Base-by-base conservation (phyloP, 805 yeast species). In the Myxozyma nipponensis region DNA sequence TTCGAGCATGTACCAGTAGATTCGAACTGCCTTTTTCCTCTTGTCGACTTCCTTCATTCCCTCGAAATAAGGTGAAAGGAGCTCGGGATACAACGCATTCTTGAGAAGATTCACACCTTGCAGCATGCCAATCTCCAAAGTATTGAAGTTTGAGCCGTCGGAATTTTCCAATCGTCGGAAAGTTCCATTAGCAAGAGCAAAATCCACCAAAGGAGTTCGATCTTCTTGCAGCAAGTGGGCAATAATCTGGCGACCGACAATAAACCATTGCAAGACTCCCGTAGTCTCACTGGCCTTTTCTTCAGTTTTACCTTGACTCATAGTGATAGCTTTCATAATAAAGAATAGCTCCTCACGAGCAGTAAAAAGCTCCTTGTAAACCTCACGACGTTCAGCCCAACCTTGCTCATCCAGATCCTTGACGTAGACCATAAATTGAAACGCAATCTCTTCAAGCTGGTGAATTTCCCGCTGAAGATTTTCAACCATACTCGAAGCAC, bases 1-100 rank as follows among this genome's bases (percentile, higher is more conserved):
- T 47, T 78, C 79, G 46, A 84, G 77, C 82, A 85, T 78, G n/a
- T 79, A 77, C 98, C 98, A 90, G 9, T 69, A 63, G 1, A 82
- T 66, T 4, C 68, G 66, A 5, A 83, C 64, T 53, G 78, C 66
- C n/a, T 62, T 58, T 7, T 49, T 59, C 18, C 47, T 58, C 15
- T 57, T 60, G 32, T 47, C 53, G 22, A 44, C 55, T 24, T 47
- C 32, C 69, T 70, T 13, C 59, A 54, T 46, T 3, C 53, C 62
- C 39, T 49, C 61, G 36, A 62, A 58, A 52, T 63, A 76, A 1
- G 87, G 82, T 1, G 84, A 72, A 18, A 91, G 66, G 23, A 91
- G 67, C 57, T 86, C 89, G 0, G 93, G 90, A 61, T 82, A 86
- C 1, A 76, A 62, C 0, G 86, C 77, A 18, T 74, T 67, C 13